Evolutionary conservation across 768 basidiomycete genomes (phyloP).

Genomic region (Leucosporidium scottii): DNA sequence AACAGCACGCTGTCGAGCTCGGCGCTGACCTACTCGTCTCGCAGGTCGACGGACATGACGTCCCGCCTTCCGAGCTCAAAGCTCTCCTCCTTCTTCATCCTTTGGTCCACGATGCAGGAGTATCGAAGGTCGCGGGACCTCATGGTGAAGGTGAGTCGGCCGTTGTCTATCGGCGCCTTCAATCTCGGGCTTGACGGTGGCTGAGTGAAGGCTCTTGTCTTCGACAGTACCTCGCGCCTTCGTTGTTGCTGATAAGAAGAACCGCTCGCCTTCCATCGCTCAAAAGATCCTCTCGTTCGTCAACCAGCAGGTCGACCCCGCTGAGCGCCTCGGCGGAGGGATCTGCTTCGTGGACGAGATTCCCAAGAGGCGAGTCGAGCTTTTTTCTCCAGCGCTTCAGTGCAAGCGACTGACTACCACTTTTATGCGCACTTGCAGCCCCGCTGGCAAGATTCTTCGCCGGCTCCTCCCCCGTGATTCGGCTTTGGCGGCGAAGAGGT

Average conservation of each 20-base stretch:
- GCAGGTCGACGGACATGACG: not conserved
- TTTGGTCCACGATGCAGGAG: not conserved
- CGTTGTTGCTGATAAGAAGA: not conserved
- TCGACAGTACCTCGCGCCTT: constrained; percentile 4
- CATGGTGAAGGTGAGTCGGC: not conserved
- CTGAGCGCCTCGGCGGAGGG: not conserved
- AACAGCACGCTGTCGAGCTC: not conserved
- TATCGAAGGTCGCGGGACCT: not conserved
- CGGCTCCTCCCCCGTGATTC: not conserved
- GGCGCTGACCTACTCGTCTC: not conserved
- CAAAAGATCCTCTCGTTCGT: not conserved
- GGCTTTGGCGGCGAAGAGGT: not conserved
- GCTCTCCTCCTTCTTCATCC: not conserved
- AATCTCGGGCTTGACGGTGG: too few relatives aligned
- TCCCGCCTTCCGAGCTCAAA: not conserved
- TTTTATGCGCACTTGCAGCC: not conserved
- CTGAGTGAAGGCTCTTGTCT: not conserved
- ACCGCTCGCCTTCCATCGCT: not conserved
- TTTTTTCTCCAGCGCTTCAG: too few relatives aligned
- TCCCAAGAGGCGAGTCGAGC: constrained; percentile 4
- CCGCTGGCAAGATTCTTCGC: constrained; percentile 1
- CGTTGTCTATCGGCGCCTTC: too few relatives aligned
- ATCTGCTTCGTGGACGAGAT: constrained; percentile 5
- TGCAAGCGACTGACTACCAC: not conserved
- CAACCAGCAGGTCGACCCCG: not conserved